Conservation (phyloP, 441 rosid genomes). For the Heliophila coronopifolia region DNA sequence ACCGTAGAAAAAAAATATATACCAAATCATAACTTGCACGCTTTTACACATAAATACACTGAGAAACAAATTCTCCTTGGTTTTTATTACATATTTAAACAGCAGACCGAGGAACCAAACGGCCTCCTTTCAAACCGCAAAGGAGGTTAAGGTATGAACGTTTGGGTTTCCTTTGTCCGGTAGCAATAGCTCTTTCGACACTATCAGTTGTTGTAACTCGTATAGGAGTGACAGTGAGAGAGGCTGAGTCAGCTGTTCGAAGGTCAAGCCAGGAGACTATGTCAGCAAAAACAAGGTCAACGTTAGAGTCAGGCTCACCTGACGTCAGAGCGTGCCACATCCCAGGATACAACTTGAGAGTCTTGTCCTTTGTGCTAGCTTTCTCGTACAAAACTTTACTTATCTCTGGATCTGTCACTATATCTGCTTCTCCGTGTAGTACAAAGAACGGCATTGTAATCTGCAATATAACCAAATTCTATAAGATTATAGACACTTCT, state of each 20-base stretch:
- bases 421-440: slow-evolving; percentile 84
- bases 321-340: slow-evolving; percentile 92
- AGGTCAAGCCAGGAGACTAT: slow-evolving; percentile 65
- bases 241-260: slow-evolving; percentile 31
- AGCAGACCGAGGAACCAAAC: slow-evolving; percentile 49
- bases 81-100: slow-evolving; percentile 37
- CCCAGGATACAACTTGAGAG: slow-evolving; percentile 65
- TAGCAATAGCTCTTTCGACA: no score
- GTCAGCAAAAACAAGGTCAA: slow-evolving; percentile 64
- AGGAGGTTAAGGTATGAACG: slow-evolving; percentile 32
- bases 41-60: no score
- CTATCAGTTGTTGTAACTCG: no score
- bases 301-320: slow-evolving; percentile 75
- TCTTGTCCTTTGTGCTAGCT: slow-evolving; percentile 74
- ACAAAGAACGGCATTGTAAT: slow-evolving; percentile 73
- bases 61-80: neutral
- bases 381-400: slow-evolving; percentile 74
- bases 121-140: slow-evolving; percentile 54
- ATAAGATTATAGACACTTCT: no score
- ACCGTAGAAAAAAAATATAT: no score
- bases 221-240: slow-evolving; percentile 30
- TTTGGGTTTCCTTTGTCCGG: slow-evolving; percentile 6
- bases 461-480: no score
- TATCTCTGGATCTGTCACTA: slow-evolving; percentile 87
- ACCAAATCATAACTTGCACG: no score